phyloP scores from a whole-genome alignment of 2,329 filamentous ascomycete genomes.

The Didymellaceae sp. region DNA sequence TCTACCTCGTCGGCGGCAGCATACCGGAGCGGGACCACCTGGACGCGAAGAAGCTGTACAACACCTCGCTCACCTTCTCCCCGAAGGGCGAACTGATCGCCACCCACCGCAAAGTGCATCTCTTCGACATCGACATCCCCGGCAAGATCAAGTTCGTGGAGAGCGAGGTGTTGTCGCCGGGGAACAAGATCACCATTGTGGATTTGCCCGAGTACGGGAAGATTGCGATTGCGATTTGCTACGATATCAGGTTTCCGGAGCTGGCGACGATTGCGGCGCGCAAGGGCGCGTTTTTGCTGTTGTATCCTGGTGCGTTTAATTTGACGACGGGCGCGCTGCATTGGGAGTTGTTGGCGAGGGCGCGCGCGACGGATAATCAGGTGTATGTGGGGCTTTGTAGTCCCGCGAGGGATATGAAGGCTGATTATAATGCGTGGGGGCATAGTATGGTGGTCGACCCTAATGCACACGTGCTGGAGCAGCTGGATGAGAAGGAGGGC shows the following conservation, averaged over 20 bases:
- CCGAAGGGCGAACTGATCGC: slow-evolving; percentile 81
- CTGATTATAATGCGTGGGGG: slow-evolving; percentile 87
- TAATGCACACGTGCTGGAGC: slow-evolving; percentile 78
- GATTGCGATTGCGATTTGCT: slow-evolving; percentile 91
- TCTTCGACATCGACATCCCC: slow-evolving; percentile 98
- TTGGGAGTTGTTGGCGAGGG: slow-evolving; percentile 83
- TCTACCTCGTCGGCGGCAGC: slow-evolving; percentile 88
- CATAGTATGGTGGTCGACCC: slow-evolving; percentile 90
- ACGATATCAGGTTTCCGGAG: slow-evolving; percentile 96
- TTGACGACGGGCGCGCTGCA: slow-evolving; percentile 89
- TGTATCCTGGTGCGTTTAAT: slow-evolving; percentile 98
- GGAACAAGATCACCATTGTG: slow-evolving; percentile 83
- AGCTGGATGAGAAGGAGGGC: slow-evolving; percentile 79
- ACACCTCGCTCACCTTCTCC: slow-evolving; percentile 84
- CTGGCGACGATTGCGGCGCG: slow-evolving; percentile 87
- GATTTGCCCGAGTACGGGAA: slow-evolving; percentile 88
- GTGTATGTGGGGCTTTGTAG: slow-evolving; percentile 92
- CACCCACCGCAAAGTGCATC: slow-evolving; percentile 89
- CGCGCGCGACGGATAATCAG: slow-evolving; percentile 91
- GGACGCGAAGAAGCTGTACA: slow-evolving; percentile 76
- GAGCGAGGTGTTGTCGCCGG: slow-evolving; percentile 84
- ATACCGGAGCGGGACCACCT: slow-evolving; percentile 79
- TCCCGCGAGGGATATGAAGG: slow-evolving; percentile 79
- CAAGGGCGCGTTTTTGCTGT: slow-evolving; percentile 81
- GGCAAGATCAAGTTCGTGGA: slow-evolving; percentile 92